Conservation (phyloP, 2,329 filamentous ascomycete species). For the Xylaria sp. region DNA sequence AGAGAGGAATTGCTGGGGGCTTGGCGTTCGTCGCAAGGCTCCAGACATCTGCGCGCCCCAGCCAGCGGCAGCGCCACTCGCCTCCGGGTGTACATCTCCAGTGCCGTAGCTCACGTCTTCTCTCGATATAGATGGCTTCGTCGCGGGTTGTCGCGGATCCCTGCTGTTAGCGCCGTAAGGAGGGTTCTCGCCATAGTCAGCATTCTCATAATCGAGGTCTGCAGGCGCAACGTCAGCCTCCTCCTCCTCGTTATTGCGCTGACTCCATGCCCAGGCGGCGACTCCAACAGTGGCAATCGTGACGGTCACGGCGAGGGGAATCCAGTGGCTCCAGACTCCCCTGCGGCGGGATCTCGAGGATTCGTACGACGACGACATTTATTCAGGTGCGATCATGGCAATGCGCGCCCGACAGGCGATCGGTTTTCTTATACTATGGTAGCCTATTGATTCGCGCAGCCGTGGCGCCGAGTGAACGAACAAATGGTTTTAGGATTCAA, state of each 20-base stretch:
- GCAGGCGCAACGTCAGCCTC: constrained; percentile 66
- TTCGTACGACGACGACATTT: constrained; percentile 73
- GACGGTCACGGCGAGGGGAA: constrained; percentile 86
- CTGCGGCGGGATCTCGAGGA: constrained; percentile 69
- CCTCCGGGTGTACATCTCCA: constrained; percentile 50
- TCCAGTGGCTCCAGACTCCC: constrained; percentile 82
- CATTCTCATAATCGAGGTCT: constrained; percentile 61
- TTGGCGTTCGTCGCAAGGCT: constrained; percentile 82
- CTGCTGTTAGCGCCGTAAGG: constrained; percentile 59
- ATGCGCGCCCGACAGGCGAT: constrained; percentile 34
- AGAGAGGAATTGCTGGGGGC: constrained; percentile 89
- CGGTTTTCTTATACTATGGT: constrained; percentile 26
- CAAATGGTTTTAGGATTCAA: constrained; percentile 1
- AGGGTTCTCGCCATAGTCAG: constrained; percentile 62
- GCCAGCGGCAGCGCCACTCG: constrained; percentile 58
- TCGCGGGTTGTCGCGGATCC: constrained; percentile 48
- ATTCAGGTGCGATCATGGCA: constrained; percentile 55
- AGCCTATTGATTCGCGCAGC: constrained; percentile 15
- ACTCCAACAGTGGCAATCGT: constrained; percentile 88
- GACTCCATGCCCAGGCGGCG: constrained; percentile 94
- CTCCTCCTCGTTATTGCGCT: constrained; percentile 78
- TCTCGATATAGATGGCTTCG: constrained; percentile 54
- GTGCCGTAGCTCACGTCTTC: constrained; percentile 58
- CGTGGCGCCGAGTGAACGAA: constrained; percentile 18
- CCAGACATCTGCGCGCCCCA: constrained; percentile 84